Evolutionary conservation across 1,284 basidiomycete species (phyloP), one percentile per base, ranked within the genome.

Genomic region (Mixia osmundae): DNA sequence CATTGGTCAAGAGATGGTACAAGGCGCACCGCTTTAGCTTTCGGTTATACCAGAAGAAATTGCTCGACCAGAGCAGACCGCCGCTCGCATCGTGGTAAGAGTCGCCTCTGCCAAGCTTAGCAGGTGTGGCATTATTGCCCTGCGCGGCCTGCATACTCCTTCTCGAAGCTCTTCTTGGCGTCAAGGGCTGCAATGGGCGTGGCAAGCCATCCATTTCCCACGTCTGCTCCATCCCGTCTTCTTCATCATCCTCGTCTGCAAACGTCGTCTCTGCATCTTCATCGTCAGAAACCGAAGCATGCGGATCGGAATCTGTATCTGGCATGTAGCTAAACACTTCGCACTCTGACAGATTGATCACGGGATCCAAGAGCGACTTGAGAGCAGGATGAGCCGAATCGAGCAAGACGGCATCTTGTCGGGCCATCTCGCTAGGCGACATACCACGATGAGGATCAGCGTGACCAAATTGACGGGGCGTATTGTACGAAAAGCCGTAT

Each of bases 1-100:
- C n/a, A n/a, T n/a, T n/a, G n/a, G n/a, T n/a, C n/a, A n/a, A n/a
- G n/a, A n/a, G n/a, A n/a, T n/a, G n/a, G n/a, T n/a, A n/a, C n/a
- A n/a, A n/a, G n/a, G n/a, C n/a, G n/a, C n/a, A n/a, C 16, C 89
- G 71, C 61, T 91, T 94, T 45, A 60, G 58, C 50, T 82, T 91
- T 53, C 75, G 68, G 62, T 87, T 91, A 54, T 87, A 66, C 63
- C 95, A 91, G 63, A 97, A 94, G 70, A 83, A 91, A 55, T 94
- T 83, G 11, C 80, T 85, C 24, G 79, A 83, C 89, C 87, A 95
- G 5, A 95, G 64, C 40, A 95, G 62, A 4, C 82, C 76, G n/a
- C 82, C 82, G 11, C 52, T 51, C 45, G 77, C 75, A 53, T 78
- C 76, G 49, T 73, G 69, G 54, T 78, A 75, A 50, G 76, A 76